phyloP scores from a whole-genome alignment of 1,284 basidiomycete species.

The Papiliotrema flavescens region DNA sequence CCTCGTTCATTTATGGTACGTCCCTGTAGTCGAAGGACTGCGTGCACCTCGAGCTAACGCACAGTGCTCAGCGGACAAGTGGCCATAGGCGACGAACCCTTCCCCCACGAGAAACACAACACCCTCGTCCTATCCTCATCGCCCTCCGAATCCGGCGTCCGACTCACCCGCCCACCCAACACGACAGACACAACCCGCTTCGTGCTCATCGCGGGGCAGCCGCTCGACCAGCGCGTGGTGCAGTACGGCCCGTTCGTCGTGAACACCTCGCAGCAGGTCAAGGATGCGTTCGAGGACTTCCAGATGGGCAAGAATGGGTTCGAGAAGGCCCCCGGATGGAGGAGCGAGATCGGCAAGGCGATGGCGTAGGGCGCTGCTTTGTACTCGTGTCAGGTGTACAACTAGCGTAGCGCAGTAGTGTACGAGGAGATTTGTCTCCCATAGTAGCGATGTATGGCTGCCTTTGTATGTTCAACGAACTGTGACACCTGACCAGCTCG shows the following conservation, averaged over 20 bases:
- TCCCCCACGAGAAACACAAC: slow-evolving; percentile 61
- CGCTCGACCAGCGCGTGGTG: slow-evolving; percentile 79
- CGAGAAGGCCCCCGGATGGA: slow-evolving; percentile 83
- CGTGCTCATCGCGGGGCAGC: slow-evolving; percentile 78
- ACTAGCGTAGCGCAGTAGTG: not conserved
- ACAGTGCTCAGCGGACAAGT: slow-evolving; percentile 62
- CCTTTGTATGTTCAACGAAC: no score
- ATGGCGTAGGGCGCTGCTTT: not conserved
- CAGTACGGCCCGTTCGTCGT: slow-evolving; percentile 67
- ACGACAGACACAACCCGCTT: slow-evolving; percentile 61
- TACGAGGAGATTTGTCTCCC: no score
- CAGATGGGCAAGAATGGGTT: slow-evolving; percentile 78
- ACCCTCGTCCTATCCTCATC: slow-evolving; percentile 60
- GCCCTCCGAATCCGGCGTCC: slow-evolving; percentile 39
- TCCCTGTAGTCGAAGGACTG: slow-evolving; percentile 5
- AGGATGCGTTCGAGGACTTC: slow-evolving; percentile 78
- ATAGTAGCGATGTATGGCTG: no score
- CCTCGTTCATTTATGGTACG: slow-evolving; percentile 73
- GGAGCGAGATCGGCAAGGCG: slow-evolving; percentile 66
- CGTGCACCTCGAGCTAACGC: not conserved
- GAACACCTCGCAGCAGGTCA: slow-evolving; percentile 73
- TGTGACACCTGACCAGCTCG: no score
- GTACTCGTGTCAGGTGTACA: not conserved
- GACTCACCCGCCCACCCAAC: slow-evolving; percentile 38
- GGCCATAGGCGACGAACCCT: slow-evolving; percentile 53